Evolutionary conservation across 1,284 basidiomycete species (phyloP).

Genomic region (Ustilago cynodontis): DNA sequence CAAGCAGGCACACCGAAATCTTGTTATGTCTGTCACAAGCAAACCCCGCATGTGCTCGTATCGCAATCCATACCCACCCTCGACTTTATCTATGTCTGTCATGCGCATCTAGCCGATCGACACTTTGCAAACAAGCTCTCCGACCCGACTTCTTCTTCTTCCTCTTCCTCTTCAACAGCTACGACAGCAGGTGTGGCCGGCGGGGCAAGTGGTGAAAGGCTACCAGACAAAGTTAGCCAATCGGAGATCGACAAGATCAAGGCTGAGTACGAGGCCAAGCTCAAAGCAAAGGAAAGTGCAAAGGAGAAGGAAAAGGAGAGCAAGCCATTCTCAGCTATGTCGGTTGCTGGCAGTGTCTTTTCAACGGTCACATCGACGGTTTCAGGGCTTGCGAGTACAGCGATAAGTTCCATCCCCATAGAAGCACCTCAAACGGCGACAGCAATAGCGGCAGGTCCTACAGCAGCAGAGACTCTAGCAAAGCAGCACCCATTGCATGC

Average conservation of each 20-base stretch:
- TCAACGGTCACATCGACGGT: conserved; percentile 47
- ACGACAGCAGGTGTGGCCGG: background rate
- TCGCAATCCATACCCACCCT: conserved; percentile 48
- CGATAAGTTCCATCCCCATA: conserved; percentile 22
- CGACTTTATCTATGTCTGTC: conserved; percentile 64
- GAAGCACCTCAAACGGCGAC: conserved; percentile 17
- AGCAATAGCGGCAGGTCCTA: conserved; percentile 6
- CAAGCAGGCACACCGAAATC: conserved; percentile 55
- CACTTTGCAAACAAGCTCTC: conserved; percentile 55
- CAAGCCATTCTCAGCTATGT: conserved; percentile 32
- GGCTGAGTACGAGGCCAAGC: conserved; percentile 47
- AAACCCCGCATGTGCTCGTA: conserved; percentile 56
- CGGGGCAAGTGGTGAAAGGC: conserved; percentile 11
- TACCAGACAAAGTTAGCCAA: conserved; percentile 53
- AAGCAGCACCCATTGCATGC: conserved; percentile 41
- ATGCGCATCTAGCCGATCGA: conserved; percentile 54
- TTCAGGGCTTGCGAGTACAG: conserved; percentile 30
- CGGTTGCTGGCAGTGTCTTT: conserved; percentile 39
- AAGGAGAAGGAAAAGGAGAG: conserved; percentile 26
- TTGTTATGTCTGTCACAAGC: conserved; percentile 58
- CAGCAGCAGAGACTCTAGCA: conserved; percentile 18
- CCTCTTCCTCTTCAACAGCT: background rate
- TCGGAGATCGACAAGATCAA: conserved; percentile 60
- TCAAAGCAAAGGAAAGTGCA: conserved; percentile 27
- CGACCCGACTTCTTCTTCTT: conserved; percentile 20